A percentile compares a stretch with the other conserved stretches of the same genome.
phyloP scores from a whole-genome alignment of 768 basidiomycete genomes.

The Russula vinacea region DNA sequence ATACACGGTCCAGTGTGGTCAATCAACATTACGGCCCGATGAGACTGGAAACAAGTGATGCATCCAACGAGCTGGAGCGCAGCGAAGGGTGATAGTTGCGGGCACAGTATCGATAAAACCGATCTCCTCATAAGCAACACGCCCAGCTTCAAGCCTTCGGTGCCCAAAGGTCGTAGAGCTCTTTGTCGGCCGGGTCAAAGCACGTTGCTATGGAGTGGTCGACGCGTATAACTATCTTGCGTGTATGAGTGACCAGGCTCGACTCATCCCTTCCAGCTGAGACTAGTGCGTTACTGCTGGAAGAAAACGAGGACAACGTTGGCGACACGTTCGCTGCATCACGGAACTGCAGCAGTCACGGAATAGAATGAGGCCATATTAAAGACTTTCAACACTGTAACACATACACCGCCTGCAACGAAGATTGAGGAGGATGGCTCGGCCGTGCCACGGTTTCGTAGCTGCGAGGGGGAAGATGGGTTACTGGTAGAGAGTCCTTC shows the following conservation, averaged over 20 bases:
- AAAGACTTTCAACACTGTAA: neutral
- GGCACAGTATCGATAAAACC: neutral
- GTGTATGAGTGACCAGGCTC: slow-evolving; percentile 31
- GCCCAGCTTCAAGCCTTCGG: slow-evolving; percentile 38
- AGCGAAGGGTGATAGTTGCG: neutral
- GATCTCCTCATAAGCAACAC: neutral
- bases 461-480: slow-evolving; percentile 9
- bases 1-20: too few species aligned
- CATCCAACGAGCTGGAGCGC: neutral
- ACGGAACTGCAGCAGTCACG: slow-evolving; percentile 9
- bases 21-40: too few species aligned
- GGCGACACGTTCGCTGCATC: slow-evolving; percentile 23
- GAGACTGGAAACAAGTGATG: neutral
- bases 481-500: neutral
- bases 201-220: slow-evolving; percentile 67
- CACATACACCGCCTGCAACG: slow-evolving; percentile 22
- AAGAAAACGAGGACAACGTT: slow-evolving; percentile 24
- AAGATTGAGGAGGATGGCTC: slow-evolving; percentile 16
- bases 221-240: slow-evolving; percentile 51
- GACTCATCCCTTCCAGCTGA: neutral
- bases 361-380: neutral
- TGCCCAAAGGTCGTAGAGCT: slow-evolving; percentile 76
- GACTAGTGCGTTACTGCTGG: slow-evolving; percentile 2
- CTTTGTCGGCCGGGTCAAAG: slow-evolving; percentile 73
- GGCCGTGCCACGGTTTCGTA: slow-evolving; percentile 14